Evolutionary conservation across 495 filamentous ascomycete species (phyloP).

Genomic region (Podospora appendiculata): DNA sequence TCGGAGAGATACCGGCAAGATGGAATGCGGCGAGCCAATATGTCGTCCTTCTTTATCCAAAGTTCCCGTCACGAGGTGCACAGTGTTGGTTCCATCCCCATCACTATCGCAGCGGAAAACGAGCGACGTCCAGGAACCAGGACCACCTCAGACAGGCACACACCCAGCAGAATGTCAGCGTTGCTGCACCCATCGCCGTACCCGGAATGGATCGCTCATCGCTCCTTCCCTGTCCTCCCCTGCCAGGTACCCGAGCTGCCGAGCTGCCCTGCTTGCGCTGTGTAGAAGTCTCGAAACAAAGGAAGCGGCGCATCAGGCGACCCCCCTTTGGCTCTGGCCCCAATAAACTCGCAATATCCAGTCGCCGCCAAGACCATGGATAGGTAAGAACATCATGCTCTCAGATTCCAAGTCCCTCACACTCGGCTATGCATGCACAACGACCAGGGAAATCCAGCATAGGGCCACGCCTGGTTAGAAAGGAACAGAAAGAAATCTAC

Average conservation of each 20-base stretch:
- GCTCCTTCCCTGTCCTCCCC: too few species aligned
- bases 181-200: too few species aligned
- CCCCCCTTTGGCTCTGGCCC: not conserved
- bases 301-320: constrained; percentile 1
- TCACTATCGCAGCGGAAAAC: not conserved
- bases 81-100: not conserved
- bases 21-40: not conserved
- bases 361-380: not conserved
- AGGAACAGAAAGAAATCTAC: too few species aligned
- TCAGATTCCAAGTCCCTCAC: too few species aligned
- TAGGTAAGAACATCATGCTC: not conserved
- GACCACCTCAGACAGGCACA: constrained; percentile 1
- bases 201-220: too few species aligned
- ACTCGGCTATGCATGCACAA: too few species aligned
- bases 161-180: not conserved
- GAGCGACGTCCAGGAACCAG: constrained; percentile 1
- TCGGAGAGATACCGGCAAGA: constrained; percentile 1
- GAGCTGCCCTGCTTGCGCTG: not conserved
- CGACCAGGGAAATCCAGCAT: too few species aligned
- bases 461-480: too few species aligned
- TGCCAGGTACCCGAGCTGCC: constrained; percentile 3
- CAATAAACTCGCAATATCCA: not conserved
- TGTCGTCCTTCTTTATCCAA: not conserved
- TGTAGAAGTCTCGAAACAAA: constrained; percentile 1
- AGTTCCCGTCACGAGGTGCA: not conserved